Base-by-base conservation (phyloP, 2,329 filamentous ascomycete species). In the Bipolaris bicolor region DNA sequence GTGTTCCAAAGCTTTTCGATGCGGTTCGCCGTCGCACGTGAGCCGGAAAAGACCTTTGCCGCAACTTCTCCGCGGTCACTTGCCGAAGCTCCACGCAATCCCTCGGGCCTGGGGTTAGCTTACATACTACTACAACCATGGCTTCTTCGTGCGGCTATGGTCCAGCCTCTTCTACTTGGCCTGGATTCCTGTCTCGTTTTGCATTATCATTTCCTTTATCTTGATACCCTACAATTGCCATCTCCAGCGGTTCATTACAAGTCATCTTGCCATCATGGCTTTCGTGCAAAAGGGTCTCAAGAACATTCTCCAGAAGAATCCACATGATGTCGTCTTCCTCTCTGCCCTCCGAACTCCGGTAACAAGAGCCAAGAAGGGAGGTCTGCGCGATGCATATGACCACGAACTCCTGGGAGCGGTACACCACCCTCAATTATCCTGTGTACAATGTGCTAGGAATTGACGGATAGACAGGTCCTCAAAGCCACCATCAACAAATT, bases 301-400 rank as follows among this genome's bases (percentile, higher is more conserved):
- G 66, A 85, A 89, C 71, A 87, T 97, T 66, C 87, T 97, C 58
- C 79, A 88, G 70, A 96, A 95, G 77, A 76, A 87, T 22, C 89
- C 92, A 39, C 85, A 88, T 63, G 93, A 97, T 79, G 85, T 92
- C 40, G 91, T 97, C 68, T 90, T 97, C 74, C 87, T 97, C 68
- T 96, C 92, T 18, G 88, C 92, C n/a, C 84, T 97, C 39, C 91
- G 93, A 66, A 97, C 93, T 7, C 90, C 93, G 39, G 84, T 97
- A 63, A 94, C 90, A 58, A 87, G 91, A 62, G 87, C 92, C 39
- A 89, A 92, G 81, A 91, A 91, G 72, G 93, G 93, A 70, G 84
- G 86, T 16, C 87, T 97, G 71, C 91, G 91, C 77, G 90, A 96
- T 75, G 89, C 93, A 47, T 93, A 94, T 79, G 92, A 95, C 15